phyloP scores from a whole-genome alignment of 441 rosid genomes.

The Pelargonium fulgidum region DNA sequence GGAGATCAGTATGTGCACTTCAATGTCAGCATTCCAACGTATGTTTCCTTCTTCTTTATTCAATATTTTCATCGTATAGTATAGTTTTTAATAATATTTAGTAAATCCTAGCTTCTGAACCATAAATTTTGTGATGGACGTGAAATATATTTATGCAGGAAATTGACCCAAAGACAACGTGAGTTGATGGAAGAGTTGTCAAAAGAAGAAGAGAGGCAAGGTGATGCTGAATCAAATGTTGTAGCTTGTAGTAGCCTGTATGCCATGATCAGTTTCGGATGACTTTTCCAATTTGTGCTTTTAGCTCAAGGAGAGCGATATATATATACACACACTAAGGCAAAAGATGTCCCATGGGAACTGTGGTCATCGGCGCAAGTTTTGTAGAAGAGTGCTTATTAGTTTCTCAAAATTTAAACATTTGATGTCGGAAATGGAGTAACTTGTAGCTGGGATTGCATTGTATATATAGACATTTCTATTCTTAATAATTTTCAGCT shows the following conservation, averaged over 20 bases:
- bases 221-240: conserved; percentile 78
- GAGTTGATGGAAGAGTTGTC: conserved; percentile 89
- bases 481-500: no score
- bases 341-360: no score
- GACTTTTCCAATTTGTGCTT: no score
- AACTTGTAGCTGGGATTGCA: no score
- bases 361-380: no score
- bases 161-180: conserved; percentile 72
- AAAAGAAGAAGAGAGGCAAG: conserved; percentile 62
- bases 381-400: no score
- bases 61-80: background rate
- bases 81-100: background rate
- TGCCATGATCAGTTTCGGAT: no score
- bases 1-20: conserved; percentile 91
- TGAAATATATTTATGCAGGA: conserved; percentile 36
- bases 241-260: conserved; percentile 43
- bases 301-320: no score
- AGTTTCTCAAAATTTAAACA: no score
- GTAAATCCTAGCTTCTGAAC: background rate
- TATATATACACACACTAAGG: no score
- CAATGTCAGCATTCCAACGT: conserved; percentile 80
- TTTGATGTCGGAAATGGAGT: no score
- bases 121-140: background rate
- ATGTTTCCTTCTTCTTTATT: conserved; percentile 19
- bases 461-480: no score